Base-by-base conservation (phyloP, 352 stramenopile genomes). In the Globisporangium iwayamae region DNA sequence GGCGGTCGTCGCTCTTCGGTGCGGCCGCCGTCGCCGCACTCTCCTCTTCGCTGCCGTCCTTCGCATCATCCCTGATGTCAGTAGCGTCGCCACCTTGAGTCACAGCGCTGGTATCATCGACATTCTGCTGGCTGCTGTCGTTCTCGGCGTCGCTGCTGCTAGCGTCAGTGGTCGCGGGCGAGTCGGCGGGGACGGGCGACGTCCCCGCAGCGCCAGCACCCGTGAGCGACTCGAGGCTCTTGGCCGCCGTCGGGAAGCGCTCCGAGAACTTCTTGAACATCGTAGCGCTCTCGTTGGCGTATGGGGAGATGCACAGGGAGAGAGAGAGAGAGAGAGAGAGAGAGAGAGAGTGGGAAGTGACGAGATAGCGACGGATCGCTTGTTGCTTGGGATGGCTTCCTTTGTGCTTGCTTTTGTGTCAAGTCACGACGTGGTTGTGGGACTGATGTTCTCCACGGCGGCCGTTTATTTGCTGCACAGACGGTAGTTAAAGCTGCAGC, bases 241-340 rank as follows among this genome's bases (percentile, higher is more conserved):
- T 89, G 28, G 81, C 84, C 7, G 82, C 81, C 50, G 71, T 73
- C 25, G 84, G 84, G 72, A 93, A 91, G 51, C 81, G 79, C 70
- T 93, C 82, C 38, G 84, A 83, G 22, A 91, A 73, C 62, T 78
- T 87, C 78, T 91, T 93, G 67, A 93, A 79, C 84, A 93, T 93
- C 45, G 1, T 60, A 3, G 18, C 50, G 28, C 28, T 25, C 22
- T 34, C 22, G 13, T 16, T 25, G 3, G 34, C 11, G 18, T 58
- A 9, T 8, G 7, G 32, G 3, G 32, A 14, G 11, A 28, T 28
- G 25, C 25, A 28, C 25, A 28, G 16, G 2, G 41, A 22, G 14
- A 47, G 14, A 22, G 13, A n/a, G 13, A n/a, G 3, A 46, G 13
- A 46, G 25, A 46, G 16, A 9, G 41, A 22, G 14, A 47, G 14